A percentile compares a stretch with the other conserved stretches of the same genome.
Evolutionary conservation across 139 green algal genomes (phyloP).

Genomic region (Coelastrella sp.): DNA sequence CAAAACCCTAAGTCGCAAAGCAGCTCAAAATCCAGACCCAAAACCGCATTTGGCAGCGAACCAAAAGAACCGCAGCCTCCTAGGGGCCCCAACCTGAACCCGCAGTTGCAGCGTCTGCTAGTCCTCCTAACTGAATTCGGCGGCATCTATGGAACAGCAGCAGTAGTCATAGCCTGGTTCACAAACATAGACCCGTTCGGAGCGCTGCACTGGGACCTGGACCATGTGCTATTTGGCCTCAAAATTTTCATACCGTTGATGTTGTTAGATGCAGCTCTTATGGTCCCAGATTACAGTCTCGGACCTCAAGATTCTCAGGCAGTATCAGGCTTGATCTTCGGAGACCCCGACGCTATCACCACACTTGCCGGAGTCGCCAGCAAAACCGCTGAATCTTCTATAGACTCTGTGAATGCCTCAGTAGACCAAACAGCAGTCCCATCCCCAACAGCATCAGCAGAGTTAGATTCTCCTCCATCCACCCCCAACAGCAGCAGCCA

Average conservation of each 20-base stretch:
- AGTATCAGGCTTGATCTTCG: conserved; percentile 46
- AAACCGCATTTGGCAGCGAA: background rate
- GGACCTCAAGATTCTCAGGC: conserved; percentile 2
- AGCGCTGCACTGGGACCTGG: conserved; percentile 49
- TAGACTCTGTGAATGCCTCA: background rate
- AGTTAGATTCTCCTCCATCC: conserved; percentile 11
- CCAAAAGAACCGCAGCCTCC: background rate
- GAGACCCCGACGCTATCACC: conserved; percentile 9
- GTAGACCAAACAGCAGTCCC: background rate
- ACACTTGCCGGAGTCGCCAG: background rate
- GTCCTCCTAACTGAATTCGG: conserved; percentile 54
- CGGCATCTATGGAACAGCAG: conserved; percentile 51
- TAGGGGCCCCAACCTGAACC: conserved; percentile 1
- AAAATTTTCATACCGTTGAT: conserved; percentile 49
- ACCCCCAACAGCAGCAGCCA: background rate
- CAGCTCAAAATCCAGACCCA: background rate
- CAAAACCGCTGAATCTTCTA: background rate
- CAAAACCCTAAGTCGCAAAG: background rate
- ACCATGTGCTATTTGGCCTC: conserved; percentile 54
- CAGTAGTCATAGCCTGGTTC: conserved; percentile 55
- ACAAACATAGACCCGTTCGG: conserved; percentile 56
- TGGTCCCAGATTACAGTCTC: conserved; percentile 60
- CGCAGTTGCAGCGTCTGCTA: conserved; percentile 45
- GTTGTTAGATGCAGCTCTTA: conserved; percentile 55
- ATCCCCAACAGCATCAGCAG: conserved; percentile 34